phyloP scores from a whole-genome alignment of 306 rosid genomes.

The Ochetophila trinervis region DNA sequence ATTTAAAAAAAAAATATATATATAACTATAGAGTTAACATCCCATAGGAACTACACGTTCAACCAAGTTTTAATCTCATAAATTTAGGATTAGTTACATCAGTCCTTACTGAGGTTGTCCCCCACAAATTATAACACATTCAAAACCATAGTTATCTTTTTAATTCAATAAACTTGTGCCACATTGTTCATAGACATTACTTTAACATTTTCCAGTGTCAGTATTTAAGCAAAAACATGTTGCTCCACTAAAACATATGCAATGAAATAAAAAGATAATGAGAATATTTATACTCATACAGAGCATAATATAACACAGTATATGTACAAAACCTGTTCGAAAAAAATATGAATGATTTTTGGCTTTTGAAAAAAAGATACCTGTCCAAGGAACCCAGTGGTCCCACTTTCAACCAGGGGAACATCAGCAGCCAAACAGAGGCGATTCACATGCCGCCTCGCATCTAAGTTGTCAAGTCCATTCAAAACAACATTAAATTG shows the following conservation, averaged over 20 bases:
- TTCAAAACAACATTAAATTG: slow-evolving; percentile 85
- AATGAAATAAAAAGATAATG: not conserved
- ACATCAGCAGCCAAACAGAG: slow-evolving; percentile 93
- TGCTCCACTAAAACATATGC: not conserved
- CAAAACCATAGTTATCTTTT: no score
- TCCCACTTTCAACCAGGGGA: slow-evolving; percentile 97
- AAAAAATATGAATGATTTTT: not conserved
- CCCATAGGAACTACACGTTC: no score
- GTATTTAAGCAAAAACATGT: no score
- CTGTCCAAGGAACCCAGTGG: slow-evolving; percentile 99
- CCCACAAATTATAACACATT: no score
- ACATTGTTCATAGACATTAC: no score
- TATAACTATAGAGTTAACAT: no score
- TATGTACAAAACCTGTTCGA: not conserved
- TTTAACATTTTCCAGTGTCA: no score
- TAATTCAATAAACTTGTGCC: no score
- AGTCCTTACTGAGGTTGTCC: no score
- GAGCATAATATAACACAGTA: not conserved
- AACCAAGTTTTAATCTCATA: no score
- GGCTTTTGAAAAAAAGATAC: slow-evolving; percentile 34
- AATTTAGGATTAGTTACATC: no score
- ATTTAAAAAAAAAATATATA: no score
- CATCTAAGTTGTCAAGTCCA: slow-evolving; percentile 99
- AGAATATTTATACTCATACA: not conserved
- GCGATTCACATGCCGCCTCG: slow-evolving; percentile 96